Evolutionary conservation across 108 stramenopile genomes (phyloP).

Genomic region (Cylindrotheca closterium): DNA sequence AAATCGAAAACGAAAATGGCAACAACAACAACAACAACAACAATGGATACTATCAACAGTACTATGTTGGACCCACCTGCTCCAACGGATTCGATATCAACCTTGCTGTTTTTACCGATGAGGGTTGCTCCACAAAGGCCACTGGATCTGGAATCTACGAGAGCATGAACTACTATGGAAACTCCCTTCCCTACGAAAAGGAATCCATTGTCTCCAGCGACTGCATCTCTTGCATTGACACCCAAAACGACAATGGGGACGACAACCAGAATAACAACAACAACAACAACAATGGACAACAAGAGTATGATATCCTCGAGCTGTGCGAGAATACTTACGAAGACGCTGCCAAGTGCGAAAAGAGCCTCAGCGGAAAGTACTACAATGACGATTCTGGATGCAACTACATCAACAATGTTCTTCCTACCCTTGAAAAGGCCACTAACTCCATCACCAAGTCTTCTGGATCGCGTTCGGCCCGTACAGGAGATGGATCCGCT

Average conservation of each 20-base stretch:
- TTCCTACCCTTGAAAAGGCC: constrained; percentile 40
- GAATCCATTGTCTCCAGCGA: constrained; percentile 47
- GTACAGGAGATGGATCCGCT: constrained; percentile 6
- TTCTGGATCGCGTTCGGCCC: background rate
- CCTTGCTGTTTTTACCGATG: constrained; percentile 75
- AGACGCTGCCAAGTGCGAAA: constrained; percentile 75
- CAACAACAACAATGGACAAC: constrained; percentile 39
- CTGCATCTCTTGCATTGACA: constrained; percentile 63
- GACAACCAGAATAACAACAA: constrained; percentile 44
- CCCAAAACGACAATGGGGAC: constrained; percentile 16
- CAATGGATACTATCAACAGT: constrained; percentile 28
- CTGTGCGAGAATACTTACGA: constrained; percentile 67
- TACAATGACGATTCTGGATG: constrained; percentile 70
- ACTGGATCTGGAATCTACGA: constrained; percentile 46
- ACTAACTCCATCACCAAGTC: background rate
- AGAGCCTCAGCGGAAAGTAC: constrained; percentile 23
- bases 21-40: constrained; percentile 51
- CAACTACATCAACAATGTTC: constrained; percentile 56
- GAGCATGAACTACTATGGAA: constrained; percentile 52
- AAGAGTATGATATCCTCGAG: constrained; percentile 50
- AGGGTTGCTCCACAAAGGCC: constrained; percentile 58
- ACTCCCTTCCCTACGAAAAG: constrained; percentile 53
- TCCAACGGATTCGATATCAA: constrained; percentile 66
- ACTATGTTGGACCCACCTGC: constrained; percentile 80
- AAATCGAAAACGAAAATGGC: background rate